These are phyloP conservation scores for Zymoseptoria tritici DNA, from an alignment of 2,329 filamentous ascomycete species.

Conservation along the genomic window DNA sequence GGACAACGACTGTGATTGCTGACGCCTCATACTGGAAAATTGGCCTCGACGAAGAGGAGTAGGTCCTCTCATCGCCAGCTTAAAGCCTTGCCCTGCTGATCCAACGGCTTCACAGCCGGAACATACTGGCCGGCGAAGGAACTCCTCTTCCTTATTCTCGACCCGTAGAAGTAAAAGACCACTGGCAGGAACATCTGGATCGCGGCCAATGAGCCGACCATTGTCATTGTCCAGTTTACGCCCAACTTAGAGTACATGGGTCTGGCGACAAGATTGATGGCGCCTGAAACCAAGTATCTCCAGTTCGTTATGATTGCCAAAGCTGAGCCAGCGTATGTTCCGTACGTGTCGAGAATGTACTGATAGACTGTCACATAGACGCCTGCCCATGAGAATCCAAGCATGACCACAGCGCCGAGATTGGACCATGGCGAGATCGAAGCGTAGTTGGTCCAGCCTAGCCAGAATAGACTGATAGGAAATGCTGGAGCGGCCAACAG, in stretches of 20 bases:
- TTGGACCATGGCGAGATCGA: slow-evolving; percentile 41
- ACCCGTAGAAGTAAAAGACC: slow-evolving; percentile 19
- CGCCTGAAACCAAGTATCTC: slow-evolving; percentile 31
- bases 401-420: slow-evolving; percentile 37
- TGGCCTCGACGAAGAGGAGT: too few species aligned
- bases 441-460: slow-evolving; percentile 41
- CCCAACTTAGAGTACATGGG: slow-evolving; percentile 36
- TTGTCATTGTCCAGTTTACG: slow-evolving; percentile 37
- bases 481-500: slow-evolving; percentile 38
- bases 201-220: slow-evolving; percentile 31
- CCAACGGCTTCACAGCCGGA: slow-evolving; percentile 2
- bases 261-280: slow-evolving; percentile 34
- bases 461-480: slow-evolving; percentile 45
- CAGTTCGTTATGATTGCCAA: slow-evolving; percentile 31
- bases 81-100: slow-evolving; percentile 1
- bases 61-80: slow-evolving; percentile 3
- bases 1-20: too few species aligned
- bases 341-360: slow-evolving; percentile 36
- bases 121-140: slow-evolving; percentile 29
- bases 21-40: too few species aligned
- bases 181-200: slow-evolving; percentile 18
- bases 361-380: slow-evolving; percentile 36
- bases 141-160: slow-evolving; percentile 15
- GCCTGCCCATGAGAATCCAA: slow-evolving; percentile 42
- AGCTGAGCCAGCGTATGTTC: slow-evolving; percentile 35